Base-by-base conservation (phyloP, 805 yeast species). In the Pichia deserticola region DNA sequence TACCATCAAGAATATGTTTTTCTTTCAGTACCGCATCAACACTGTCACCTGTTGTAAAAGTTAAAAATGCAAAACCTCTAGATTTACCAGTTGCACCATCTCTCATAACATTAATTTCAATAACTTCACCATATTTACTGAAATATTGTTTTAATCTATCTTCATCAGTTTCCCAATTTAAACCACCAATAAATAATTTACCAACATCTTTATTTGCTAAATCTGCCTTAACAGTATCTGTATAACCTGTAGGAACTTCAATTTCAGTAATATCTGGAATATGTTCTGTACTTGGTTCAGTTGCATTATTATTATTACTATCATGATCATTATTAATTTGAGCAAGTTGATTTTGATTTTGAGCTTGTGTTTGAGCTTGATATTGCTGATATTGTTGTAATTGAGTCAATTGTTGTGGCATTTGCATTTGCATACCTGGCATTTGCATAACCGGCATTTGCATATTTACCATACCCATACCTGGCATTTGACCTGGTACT, bases 151-250 rank as follows among this genome's bases (percentile, higher is more conserved):
- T 81, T 68, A 92, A 71, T 35, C 85, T 80, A 54, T 89, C 95
- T 62, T 92, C 98, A 12, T 90, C 83, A 13, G 99, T 92, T 63
- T 92, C 97, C 98, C 98, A 92, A 62, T 92, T 93, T 60, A 92
- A 79, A 45, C 99, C 99, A 55, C 99, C 99, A 66, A 89, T 80
- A 62, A 89, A 89, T 95, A 89, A 86, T 64, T 89, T 89, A 48
- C 95, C 95, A 55, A 82, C 82, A 60, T 87, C 96, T 56, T 82
- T 78, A 54, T 62, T 57, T 34, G 78, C 68, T 55, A 79, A 64
- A 66, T 81, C 78, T 13, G 78, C 79, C 52, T 68, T 75, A 36
- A 69, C 68, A 28, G 59, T 42, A 49, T 64, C 67, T 40, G 59
- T 60, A 47, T 55, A 58, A 37, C 42, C 42, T 1, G 40, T 41